Evolutionary conservation across 805 yeast genomes (phyloP).

Genomic region (Kuraishia piskuri): DNA sequence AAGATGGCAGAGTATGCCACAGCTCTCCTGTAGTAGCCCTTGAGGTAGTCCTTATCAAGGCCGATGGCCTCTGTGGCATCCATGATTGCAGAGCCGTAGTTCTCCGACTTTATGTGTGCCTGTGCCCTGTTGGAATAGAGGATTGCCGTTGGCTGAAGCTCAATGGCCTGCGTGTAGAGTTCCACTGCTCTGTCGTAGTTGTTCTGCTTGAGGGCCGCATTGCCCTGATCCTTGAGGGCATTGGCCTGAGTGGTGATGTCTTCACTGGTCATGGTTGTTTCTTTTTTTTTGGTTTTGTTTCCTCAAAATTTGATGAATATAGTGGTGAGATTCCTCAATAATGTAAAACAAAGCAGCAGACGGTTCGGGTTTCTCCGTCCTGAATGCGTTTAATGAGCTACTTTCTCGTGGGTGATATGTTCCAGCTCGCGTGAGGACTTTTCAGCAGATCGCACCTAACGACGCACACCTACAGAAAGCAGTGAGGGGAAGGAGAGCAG

Average conservation of each 20-base stretch:
- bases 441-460: not conserved
- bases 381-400: no score
- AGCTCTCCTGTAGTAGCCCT: constrained; percentile 85
- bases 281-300: no score
- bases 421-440: not conserved
- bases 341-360: not conserved
- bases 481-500: no score
- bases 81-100: constrained; percentile 75
- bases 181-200: constrained; percentile 58
- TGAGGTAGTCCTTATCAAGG: constrained; percentile 57
- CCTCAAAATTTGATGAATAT: not conserved
- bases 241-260: constrained; percentile 25
- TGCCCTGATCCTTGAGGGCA: constrained; percentile 61
- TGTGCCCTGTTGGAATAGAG: constrained; percentile 85
- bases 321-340: not conserved
- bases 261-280: not conserved
- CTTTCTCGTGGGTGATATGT: not conserved
- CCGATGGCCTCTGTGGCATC: constrained; percentile 70
- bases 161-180: constrained; percentile 68
- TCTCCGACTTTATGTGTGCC: constrained; percentile 78
- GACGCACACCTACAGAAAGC: no score
- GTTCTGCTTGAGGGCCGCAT: constrained; percentile 58
- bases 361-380: no score
- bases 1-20: constrained; percentile 69
- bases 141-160: constrained; percentile 50